A percentile compares a stretch with the other conserved stretches of the same genome.
Evolutionary conservation across 352 stramenopile species (phyloP).

Genomic region (Paralagenidium karlingii): DNA sequence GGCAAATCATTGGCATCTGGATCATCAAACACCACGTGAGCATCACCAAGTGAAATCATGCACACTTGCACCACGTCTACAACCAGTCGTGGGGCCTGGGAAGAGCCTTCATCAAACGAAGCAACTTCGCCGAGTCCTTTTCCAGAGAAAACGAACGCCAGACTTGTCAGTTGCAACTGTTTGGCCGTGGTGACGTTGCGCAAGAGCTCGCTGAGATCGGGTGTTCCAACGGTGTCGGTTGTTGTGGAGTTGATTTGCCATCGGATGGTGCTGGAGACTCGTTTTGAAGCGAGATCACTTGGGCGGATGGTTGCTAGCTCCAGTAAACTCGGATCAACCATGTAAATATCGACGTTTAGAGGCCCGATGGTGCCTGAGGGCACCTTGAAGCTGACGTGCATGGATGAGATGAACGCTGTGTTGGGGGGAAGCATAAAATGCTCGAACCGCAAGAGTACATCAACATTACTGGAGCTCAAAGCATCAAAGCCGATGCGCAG

Average conservation of each 20-base stretch:
- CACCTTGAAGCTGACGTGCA: conserved; percentile 19
- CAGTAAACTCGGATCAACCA: no score
- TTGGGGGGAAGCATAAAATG: conserved; percentile 12
- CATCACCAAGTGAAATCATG: conserved; percentile 2
- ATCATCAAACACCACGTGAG: conserved; percentile 3
- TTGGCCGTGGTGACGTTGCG: conserved; percentile 1
- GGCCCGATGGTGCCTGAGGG: conserved; percentile 26
- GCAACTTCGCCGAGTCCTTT: conserved; percentile 32
- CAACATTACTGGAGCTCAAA: conserved; percentile 9
- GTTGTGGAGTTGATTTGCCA: conserved; percentile 4
- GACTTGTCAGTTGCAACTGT: not conserved
- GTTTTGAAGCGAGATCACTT: no score
- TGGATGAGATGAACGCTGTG: conserved; percentile 10
- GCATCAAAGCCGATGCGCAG: conserved; percentile 18
- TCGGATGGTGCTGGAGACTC: not conserved
- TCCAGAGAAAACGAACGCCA: conserved; percentile 20
- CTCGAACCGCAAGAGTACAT: conserved; percentile 9
- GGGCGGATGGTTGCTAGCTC: not conserved
- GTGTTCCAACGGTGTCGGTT: conserved; percentile 14
- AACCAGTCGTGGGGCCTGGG: conserved; percentile 15
- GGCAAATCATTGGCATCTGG: conserved; percentile 5
- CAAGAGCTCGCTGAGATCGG: conserved; percentile 14
- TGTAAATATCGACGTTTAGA: conserved; percentile 4
- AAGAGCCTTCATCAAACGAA: conserved; percentile 17
- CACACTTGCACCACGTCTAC: conserved; percentile 22